A percentile compares a stretch with the other conserved stretches of the same genome.
phyloP scores from a whole-genome alignment of 116 monocot genomes.

The Iris pallida region DNA sequence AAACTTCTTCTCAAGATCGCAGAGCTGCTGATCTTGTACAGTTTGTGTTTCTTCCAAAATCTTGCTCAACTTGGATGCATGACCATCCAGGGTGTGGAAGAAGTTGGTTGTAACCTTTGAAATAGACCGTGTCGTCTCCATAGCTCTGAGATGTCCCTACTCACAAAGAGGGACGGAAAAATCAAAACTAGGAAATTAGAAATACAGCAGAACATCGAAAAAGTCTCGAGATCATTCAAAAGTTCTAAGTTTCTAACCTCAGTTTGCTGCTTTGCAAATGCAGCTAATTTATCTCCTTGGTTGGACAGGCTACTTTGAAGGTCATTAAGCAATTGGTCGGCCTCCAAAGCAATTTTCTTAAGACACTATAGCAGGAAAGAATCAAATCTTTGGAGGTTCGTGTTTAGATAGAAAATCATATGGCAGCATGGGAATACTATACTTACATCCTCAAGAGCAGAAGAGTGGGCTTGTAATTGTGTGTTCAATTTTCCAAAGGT shows the following conservation, averaged over 20 bases:
- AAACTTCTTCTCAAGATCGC: conserved; percentile 92
- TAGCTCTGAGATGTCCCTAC: conserved; percentile 78
- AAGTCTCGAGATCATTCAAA: conserved; percentile 2
- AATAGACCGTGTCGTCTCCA: conserved; percentile 72
- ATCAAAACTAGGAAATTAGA: background rate
- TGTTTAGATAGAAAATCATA: background rate
- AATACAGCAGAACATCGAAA: background rate
- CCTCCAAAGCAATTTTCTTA: conserved; percentile 66
- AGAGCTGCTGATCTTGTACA: conserved; percentile 64
- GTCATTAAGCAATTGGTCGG: conserved; percentile 75
- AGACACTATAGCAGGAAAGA: conserved; percentile 48
- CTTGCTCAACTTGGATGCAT: conserved; percentile 63
- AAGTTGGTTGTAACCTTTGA: conserved; percentile 73
- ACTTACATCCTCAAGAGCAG: conserved; percentile 75
- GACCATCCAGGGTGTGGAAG: conserved; percentile 66
- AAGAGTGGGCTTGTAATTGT: conserved; percentile 65
- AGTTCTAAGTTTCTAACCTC: conserved; percentile 44
- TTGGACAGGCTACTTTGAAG: conserved; percentile 59
- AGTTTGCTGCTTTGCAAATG: conserved; percentile 76
- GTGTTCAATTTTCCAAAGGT: conserved; percentile 64
- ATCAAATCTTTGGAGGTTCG: background rate
- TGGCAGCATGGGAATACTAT: background rate
- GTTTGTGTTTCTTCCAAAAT: conserved; percentile 84
- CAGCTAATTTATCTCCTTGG: conserved; percentile 75
- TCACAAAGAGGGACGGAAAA: background rate